phyloP scores from a whole-genome alignment of 1,284 basidiomycete species.

The Amylostereum areolatum region DNA sequence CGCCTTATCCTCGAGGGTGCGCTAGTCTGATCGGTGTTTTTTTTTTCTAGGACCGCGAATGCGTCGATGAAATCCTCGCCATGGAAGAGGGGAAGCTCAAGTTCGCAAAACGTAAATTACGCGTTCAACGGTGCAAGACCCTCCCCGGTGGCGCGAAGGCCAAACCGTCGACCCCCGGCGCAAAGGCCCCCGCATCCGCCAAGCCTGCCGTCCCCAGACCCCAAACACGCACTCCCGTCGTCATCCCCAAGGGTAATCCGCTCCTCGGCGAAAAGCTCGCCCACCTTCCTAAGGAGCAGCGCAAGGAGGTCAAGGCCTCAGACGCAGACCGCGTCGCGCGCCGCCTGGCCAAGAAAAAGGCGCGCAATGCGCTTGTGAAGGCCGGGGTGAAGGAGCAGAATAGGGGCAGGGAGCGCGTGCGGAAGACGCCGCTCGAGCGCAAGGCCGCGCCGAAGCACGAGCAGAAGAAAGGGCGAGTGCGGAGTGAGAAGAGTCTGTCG shows the following conservation, averaged over 20 bases:
- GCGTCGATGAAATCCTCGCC: slow-evolving; percentile 85
- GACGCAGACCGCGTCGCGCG: slow-evolving; percentile 78
- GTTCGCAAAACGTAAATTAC: slow-evolving; percentile 85
- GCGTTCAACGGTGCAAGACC: slow-evolving; percentile 81
- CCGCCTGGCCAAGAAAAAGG: slow-evolving; percentile 84
- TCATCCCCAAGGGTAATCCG: slow-evolving; percentile 74
- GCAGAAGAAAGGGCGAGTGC: slow-evolving; percentile 45
- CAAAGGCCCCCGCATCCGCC: slow-evolving; percentile 6
- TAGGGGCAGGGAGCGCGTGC: slow-evolving; percentile 36
- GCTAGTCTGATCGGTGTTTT: background rate
- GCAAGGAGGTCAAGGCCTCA: slow-evolving; percentile 74
- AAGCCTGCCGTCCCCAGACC: slow-evolving; percentile 14
- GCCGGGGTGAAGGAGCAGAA: slow-evolving; percentile 32
- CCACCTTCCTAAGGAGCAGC: slow-evolving; percentile 76
- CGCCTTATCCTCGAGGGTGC: background rate
- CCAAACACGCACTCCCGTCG: slow-evolving; percentile 18
- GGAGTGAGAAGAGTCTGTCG: slow-evolving; percentile 49
- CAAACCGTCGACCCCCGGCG: slow-evolving; percentile 9
- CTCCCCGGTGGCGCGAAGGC: slow-evolving; percentile 30
- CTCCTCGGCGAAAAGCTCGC: slow-evolving; percentile 71
- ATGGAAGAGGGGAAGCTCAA: slow-evolving; percentile 72
- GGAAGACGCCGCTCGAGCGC: slow-evolving; percentile 41
- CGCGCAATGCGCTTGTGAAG: slow-evolving; percentile 44
- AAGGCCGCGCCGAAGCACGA: slow-evolving; percentile 17
- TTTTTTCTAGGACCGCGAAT: slow-evolving; percentile 71